Evolutionary conservation across 441 rosid species (phyloP), one percentile per base, ranked within the genome.

Genomic region (Jatropha podagrica): DNA sequence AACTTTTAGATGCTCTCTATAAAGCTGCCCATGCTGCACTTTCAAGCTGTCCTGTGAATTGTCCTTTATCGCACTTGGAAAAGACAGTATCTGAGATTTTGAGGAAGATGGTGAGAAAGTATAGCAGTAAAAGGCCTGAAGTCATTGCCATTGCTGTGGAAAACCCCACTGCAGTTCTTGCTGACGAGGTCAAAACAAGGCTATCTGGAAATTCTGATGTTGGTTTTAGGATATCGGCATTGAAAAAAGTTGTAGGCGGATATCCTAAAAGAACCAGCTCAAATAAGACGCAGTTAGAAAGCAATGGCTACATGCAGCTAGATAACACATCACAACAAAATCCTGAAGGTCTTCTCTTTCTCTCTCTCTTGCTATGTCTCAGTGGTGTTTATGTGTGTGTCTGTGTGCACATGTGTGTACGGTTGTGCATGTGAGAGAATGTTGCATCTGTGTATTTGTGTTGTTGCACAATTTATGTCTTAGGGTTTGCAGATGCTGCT

Each of bases 61-160:
- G 95, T 81, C 98, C 98, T 78, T 84, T 93, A 81, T 81, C 91
- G 74, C 98, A 95, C 86, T 83, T 93, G 90, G 99, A 95, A 81
- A 90, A 93, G 85, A 91, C 88, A 14, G 97, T 95, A 58, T 82
- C 96, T 0, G 97, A 91, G 81, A 81, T 93, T 26, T 79, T 95
- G 79, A 90, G 97, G 85, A 95, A 93, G 88, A 88, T 91, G 87
- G 99, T 95, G 20, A 82, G 99, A 79, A 95, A 95, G 84, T 92
- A 95, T 75, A 90, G 99, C 72, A 90, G 98, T 38, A 95, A 93
- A 87, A 91, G 97, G 64, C 99, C 99, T 49, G 99, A 95, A 81
- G 93, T 95, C 67, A 91, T 95, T 74, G 91, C 89, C 52, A 72
- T 91, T 72, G 99, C 97, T 77, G 65, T 79, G 64, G 99, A 95